Percentiles rank a stretch among this genome's conserved stretches.
Evolutionary conservation across 2,329 filamentous ascomycete species (phyloP).

Genomic region (Ceratocystis diversiconidia): DNA sequence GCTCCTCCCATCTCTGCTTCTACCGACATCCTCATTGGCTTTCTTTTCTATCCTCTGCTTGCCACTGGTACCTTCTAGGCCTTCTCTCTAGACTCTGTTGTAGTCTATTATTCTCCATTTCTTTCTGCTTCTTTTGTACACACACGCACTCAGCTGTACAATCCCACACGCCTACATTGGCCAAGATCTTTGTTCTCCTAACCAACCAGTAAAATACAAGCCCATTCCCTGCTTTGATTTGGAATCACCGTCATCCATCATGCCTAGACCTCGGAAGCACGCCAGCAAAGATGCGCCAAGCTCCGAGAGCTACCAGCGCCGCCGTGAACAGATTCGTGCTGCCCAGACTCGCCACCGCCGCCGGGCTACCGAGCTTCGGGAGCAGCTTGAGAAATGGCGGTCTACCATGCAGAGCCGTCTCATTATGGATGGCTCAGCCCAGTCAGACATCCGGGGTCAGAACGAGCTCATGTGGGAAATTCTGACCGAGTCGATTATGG

Average conservation of each 20-base stretch:
- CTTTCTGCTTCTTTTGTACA: neutral
- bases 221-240: neutral
- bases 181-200: neutral
- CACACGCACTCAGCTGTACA: neutral
- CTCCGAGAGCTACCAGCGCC: constrained; percentile 20
- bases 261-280: neutral
- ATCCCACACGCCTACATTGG: neutral
- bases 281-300: constrained; percentile 24
- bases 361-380: constrained; percentile 41
- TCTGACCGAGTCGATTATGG: constrained; percentile 24
- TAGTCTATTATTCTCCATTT: neutral
- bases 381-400: constrained; percentile 39
- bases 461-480: constrained; percentile 31
- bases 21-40: neutral
- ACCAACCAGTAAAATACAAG: neutral
- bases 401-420: constrained; percentile 35
- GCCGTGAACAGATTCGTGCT: constrained; percentile 38
- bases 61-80: neutral
- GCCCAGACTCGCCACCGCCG: constrained; percentile 43
- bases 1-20: neutral
- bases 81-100: neutral
- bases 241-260: neutral
- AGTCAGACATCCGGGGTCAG: constrained; percentile 27
- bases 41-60: neutral
- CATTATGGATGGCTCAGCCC: constrained; percentile 29